Evolutionary conservation across 768 basidiomycete species (phyloP), one percentile per base, ranked within the genome.

Genomic region (Dioszegia aurantiaca): DNA sequence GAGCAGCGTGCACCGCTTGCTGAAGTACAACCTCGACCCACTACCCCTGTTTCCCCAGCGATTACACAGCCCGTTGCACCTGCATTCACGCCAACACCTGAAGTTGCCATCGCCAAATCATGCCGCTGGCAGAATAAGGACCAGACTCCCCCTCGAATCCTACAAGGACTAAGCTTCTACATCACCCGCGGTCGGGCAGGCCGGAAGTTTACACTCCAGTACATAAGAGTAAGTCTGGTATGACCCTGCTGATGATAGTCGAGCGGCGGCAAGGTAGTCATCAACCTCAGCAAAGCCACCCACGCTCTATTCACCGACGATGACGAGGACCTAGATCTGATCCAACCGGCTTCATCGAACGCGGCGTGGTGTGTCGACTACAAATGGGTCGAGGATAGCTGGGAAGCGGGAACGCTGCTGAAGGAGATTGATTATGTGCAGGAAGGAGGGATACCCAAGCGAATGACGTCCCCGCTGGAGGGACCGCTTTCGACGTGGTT

Each of bases 191-290:
- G 27, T n/a, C 33, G 39, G 19, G 3, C 16, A 23, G 49, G 49
- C 12, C 33, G 49, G 12, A 52, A 39, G 30, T 8, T 37, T 11
- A 52, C 39, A 3, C 9, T 52, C n/a, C 26, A 8, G 17, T 19
- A 52, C 27, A 37, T 52, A 24, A 39, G 16, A 21, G 48, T 37
- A 19, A 51, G 48, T 51, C 6, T 36, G 8, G 26, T 31, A 51
- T 3, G 23, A 45, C 10, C 26, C 12, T 8, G 44, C 44, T 45
- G 44, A 45, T 24, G 44, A 4, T 4, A 45, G 44, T 19, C 8
- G 26, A 45, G 44, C 26, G 44, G 44, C 44, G 44, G 44, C 19
- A 27, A 9, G 9, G 44, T 12, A 45, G 44, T 45, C 3, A 8
- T 24, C 9, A 19, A 45, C 19, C 8, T 45, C n/a, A n/a, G 12